phyloP scores from a whole-genome alignment of 2,329 filamentous ascomycete species.

The Paracamarosporium sp. region DNA sequence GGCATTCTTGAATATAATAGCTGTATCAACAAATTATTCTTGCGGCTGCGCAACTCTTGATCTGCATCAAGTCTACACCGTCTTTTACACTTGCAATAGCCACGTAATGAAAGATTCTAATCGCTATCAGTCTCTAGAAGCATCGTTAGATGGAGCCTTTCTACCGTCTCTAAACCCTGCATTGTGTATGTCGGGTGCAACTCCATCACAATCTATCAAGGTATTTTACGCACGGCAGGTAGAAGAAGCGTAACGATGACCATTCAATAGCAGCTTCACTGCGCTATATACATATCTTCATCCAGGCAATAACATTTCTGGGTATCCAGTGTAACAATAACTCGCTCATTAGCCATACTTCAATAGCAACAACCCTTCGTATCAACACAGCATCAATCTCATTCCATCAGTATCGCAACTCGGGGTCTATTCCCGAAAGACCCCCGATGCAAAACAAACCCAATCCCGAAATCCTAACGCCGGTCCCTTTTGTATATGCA shows the following conservation, averaged over 20 bases:
- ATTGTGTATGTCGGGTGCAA: too few relatives aligned
- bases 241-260: not conserved
- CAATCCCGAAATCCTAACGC: not conserved
- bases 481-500: slow-evolving; percentile 1
- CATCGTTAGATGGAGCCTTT: too few relatives aligned
- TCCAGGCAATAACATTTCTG: not conserved
- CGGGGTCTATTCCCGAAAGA: not conserved
- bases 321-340: slow-evolving; percentile 6
- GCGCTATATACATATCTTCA: not conserved
- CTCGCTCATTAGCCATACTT: slow-evolving; percentile 2
- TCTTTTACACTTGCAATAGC: too few relatives aligned
- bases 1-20: not conserved
- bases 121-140: too few relatives aligned
- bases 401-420: not conserved
- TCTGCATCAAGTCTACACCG: too few relatives aligned
- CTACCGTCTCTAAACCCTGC: too few relatives aligned
- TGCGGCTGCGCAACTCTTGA: too few relatives aligned
- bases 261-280: not conserved
- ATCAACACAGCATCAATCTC: not conserved
- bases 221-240: too few relatives aligned
- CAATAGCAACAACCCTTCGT: not conserved
- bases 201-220: too few relatives aligned
- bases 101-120: too few relatives aligned
- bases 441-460: not conserved
- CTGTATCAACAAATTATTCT: too few relatives aligned